A percentile compares a stretch with the other conserved stretches of the same genome.
Conservation (phyloP, 1,139 yeast genomes). For the Komagataea norvegica region DNA sequence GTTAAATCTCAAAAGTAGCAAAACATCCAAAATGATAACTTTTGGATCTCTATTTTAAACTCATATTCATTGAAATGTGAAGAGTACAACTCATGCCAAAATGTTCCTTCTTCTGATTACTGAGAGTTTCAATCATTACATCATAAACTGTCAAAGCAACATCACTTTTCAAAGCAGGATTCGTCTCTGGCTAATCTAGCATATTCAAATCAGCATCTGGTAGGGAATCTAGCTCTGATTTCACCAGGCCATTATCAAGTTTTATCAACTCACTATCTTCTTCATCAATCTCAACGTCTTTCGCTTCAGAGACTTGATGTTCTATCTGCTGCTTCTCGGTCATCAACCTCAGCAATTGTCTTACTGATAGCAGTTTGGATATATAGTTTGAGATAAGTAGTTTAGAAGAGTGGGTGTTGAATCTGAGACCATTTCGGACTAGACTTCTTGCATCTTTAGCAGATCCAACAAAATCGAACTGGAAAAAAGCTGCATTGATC, state of each 20-base stretch:
- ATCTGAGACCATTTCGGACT: slow-evolving; percentile 79
- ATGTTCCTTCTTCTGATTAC: slow-evolving; percentile 30
- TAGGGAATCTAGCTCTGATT: slow-evolving; percentile 60
- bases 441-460: slow-evolving; percentile 85
- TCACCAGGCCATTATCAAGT: slow-evolving; percentile 46
- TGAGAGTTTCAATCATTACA: slow-evolving; percentile 53
- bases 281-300: slow-evolving; percentile 33
- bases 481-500: slow-evolving; percentile 94
- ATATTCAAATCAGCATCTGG: slow-evolving; percentile 88
- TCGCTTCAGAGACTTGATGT: slow-evolving; percentile 39
- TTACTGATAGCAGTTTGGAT: slow-evolving; percentile 75
- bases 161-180: slow-evolving; percentile 89
- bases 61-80: slow-evolving; percentile 28
- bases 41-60: slow-evolving; percentile 38
- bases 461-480: slow-evolving; percentile 82
- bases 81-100: slow-evolving; percentile 16
- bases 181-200: slow-evolving; percentile 79
- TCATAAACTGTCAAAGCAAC: slow-evolving; percentile 81
- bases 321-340: slow-evolving; percentile 67
- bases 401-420: slow-evolving; percentile 67
- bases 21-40: slow-evolving; percentile 52
- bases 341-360: slow-evolving; percentile 74
- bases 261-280: slow-evolving; percentile 45
- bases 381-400: slow-evolving; percentile 83
- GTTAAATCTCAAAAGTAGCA: slow-evolving; percentile 61